Percentiles rank a stretch among this genome's conserved stretches.
These are phyloP conservation scores for Fusarium sarcochroum DNA, from an alignment of 2,329 filamentous ascomycete genomes.

Conservation along the genomic window DNA sequence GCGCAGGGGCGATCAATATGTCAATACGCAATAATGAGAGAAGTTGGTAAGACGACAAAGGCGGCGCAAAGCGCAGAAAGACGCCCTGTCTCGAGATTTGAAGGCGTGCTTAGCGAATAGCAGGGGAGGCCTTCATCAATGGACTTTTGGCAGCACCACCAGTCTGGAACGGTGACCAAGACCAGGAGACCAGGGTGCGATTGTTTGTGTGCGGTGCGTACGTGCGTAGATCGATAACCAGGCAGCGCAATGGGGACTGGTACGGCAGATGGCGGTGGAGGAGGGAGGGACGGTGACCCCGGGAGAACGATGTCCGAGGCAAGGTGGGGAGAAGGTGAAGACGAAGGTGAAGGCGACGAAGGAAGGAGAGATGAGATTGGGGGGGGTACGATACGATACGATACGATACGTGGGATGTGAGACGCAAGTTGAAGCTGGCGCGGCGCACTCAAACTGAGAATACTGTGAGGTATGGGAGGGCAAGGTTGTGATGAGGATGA, in stretches of 20 bases:
- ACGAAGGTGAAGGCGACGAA: conserved; percentile 8
- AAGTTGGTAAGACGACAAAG: conserved; percentile 39
- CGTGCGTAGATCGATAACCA: conserved; percentile 37
- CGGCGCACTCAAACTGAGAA: not conserved
- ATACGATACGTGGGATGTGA: not conserved
- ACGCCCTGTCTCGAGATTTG: conserved; percentile 26
- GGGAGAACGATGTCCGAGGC: conserved; percentile 25
- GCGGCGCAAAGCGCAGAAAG: conserved; percentile 27
- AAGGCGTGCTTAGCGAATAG: conserved; percentile 36
- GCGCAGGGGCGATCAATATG: conserved; percentile 32
- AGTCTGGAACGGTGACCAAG: conserved; percentile 36
- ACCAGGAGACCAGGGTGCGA: conserved; percentile 29
- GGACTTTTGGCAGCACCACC: conserved; percentile 35
- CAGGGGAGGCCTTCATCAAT: conserved; percentile 35
- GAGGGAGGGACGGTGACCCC: conserved; percentile 36
- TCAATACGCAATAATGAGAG: conserved; percentile 33
- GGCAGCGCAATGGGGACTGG: conserved; percentile 2
- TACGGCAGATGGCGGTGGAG: conserved; percentile 39
- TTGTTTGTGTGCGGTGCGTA: conserved; percentile 15
- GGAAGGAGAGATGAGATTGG: not conserved
- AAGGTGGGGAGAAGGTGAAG: conserved; percentile 2
- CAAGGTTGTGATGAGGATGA: conserved; percentile 15
- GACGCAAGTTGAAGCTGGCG: not conserved
- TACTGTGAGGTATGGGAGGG: not conserved
- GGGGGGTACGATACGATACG: not conserved